phyloP scores from a whole-genome alignment of 257 asterid species.

The Nicotiana attenuata region DNA sequence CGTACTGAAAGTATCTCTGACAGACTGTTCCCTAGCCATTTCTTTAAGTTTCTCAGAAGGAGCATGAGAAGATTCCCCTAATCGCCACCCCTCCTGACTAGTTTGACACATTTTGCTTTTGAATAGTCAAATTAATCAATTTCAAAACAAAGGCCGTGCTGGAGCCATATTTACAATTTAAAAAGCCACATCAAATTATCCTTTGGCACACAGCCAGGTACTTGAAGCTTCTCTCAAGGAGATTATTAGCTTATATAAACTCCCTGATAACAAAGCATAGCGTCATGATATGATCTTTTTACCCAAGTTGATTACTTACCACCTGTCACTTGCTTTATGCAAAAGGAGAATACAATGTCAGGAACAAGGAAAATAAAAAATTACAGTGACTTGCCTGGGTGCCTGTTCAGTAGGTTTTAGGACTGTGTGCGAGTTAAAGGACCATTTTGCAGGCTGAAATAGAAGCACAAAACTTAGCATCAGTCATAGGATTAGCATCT shows the following conservation, averaged over 20 bases:
- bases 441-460: conserved; percentile 88
- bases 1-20: background rate
- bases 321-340: background rate
- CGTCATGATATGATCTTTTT: background rate
- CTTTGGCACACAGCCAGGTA: background rate
- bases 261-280: background rate
- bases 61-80: background rate
- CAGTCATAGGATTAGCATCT: background rate
- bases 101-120: background rate
- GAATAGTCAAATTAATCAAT: background rate
- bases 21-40: background rate
- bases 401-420: conserved; percentile 78
- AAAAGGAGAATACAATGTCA: background rate
- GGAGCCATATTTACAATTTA: too few relatives aligned
- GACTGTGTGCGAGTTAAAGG: conserved; percentile 81
- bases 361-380: conserved; percentile 3
- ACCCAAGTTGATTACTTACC: background rate
- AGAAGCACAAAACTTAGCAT: conserved; percentile 14
- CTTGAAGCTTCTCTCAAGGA: conserved; percentile 1
- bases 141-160: too few relatives aligned
- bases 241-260: conserved; percentile 1
- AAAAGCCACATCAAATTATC: too few relatives aligned
- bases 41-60: conserved; percentile 9
- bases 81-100: background rate
- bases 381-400: conserved; percentile 47